These are phyloP conservation scores for Penicillium paradoxum DNA, from an alignment of 495 filamentous ascomycete genomes.

Conservation along the genomic window DNA sequence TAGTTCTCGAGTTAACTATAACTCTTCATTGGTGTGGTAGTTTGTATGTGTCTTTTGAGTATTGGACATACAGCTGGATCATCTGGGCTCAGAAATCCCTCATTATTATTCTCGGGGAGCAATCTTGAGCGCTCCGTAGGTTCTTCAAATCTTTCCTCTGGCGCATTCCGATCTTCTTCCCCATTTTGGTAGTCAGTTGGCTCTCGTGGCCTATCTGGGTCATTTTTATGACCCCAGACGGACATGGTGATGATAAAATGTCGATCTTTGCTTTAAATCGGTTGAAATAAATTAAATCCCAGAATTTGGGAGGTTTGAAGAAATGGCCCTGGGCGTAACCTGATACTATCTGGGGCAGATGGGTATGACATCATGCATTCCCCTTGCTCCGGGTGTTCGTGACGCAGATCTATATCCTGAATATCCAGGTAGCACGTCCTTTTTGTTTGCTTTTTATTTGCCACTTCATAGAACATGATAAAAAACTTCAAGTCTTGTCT, in stretches of 20 bases:
- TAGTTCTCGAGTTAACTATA: conserved; percentile 23
- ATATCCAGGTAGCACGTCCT: not conserved
- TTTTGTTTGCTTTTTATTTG: not conserved
- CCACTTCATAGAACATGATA: not conserved
- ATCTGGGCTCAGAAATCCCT: conserved; percentile 78
- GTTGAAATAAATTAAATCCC: not conserved
- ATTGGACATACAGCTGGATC: conserved; percentile 72
- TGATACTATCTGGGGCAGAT: not conserved
- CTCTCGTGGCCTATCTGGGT: conserved; percentile 20
- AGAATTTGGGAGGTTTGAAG: not conserved
- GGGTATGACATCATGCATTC: conserved; percentile 7
- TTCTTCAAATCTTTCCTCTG: conserved; percentile 15
- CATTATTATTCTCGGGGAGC: conserved; percentile 52
- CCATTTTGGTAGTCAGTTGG: conserved; percentile 16
- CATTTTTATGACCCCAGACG: conserved; percentile 48
- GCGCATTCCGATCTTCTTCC: conserved; percentile 14
- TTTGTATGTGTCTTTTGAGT: no score
- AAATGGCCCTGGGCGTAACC: not conserved
- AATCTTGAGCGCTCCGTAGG: conserved; percentile 73
- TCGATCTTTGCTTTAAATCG: not conserved
- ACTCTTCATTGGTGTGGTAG: no score
- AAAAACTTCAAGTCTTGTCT: not conserved
- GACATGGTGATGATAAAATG: conserved; percentile 29
- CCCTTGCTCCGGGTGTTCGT: not conserved
- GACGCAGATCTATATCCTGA: not conserved